Percentiles rank a stretch among this genome's conserved stretches.
Evolutionary conservation across 2,329 filamentous ascomycete species (phyloP).

Genomic region (Cladosporium cucumerinum): DNA sequence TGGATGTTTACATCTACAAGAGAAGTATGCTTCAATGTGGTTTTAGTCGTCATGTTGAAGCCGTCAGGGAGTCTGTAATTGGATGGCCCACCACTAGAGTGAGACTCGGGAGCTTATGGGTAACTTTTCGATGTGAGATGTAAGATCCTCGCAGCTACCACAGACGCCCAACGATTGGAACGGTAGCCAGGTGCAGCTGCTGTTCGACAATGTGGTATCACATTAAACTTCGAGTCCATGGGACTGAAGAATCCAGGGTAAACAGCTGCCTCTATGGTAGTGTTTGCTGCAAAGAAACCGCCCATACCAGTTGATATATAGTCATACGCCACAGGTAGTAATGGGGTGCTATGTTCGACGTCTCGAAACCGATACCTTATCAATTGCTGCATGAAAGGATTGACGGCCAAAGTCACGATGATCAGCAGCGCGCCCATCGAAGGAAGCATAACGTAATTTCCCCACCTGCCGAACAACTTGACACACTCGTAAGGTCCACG

Average conservation of each 20-base stretch:
- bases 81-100: not conserved
- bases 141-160: not conserved
- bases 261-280: not conserved
- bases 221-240: not conserved
- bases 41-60: not conserved
- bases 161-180: not conserved
- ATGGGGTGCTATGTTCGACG: not conserved
- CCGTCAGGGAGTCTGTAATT: not conserved
- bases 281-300: not conserved
- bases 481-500: not conserved
- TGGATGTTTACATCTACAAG: not conserved
- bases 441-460: not conserved
- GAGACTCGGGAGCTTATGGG: not conserved
- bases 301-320: not conserved
- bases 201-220: not conserved
- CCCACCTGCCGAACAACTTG: not conserved
- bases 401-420: not conserved
- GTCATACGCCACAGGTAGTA: not conserved
- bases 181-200: not conserved
- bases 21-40: not conserved
- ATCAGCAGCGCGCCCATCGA: not conserved
- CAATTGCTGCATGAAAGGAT: not conserved
- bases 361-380: not conserved
- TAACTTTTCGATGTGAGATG: not conserved
- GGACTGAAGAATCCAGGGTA: not conserved